These are phyloP conservation scores for Globisporangium viniferum DNA, from an alignment of 352 stramenopile genomes.

Conservation along the genomic window DNA sequence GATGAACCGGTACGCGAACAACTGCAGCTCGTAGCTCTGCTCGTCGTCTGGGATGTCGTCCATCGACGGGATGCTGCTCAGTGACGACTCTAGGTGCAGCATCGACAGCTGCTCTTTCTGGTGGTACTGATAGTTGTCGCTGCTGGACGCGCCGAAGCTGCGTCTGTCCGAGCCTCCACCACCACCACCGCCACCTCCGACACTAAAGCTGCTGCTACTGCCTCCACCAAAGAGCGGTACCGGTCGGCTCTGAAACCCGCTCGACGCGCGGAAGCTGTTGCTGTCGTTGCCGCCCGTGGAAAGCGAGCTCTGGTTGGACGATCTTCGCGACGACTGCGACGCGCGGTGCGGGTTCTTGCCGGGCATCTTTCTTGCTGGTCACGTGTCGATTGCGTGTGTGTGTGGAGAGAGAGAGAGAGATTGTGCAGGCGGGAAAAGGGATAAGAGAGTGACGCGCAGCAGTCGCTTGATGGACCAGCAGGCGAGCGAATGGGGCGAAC, in stretches of 20 bases:
- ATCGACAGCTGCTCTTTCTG: constrained; percentile 15
- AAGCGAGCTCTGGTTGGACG: constrained; percentile 9
- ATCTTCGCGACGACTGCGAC: constrained; percentile 3
- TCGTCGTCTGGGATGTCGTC: constrained; percentile 26
- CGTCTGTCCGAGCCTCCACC: not conserved
- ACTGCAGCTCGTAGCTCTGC: constrained; percentile 53
- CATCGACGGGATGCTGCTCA: constrained; percentile 22
- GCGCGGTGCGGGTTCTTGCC: too few relatives aligned
- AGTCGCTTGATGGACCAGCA: too few relatives aligned
- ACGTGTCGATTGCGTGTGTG: too few relatives aligned
- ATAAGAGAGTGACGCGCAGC: too few relatives aligned
- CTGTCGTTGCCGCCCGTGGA: constrained; percentile 7
- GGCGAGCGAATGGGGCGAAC: too few relatives aligned
- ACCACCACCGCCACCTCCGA: not conserved
- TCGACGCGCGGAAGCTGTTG: constrained; percentile 4
- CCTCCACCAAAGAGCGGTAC: constrained; percentile 15
- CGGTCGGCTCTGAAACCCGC: not conserved
- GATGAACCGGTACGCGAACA: constrained; percentile 62
- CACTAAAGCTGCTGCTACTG: not conserved
- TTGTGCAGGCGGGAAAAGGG: too few relatives aligned
- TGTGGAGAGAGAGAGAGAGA: too few relatives aligned
- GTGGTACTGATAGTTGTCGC: constrained; percentile 6
- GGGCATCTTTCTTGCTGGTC: too few relatives aligned
- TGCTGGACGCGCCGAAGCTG: constrained; percentile 5
- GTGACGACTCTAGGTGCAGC: constrained; percentile 21